Evolutionary conservation across 139 green algal genomes (phyloP), one percentile per base, ranked within the genome.

Genomic region (Chlamydomonas sp.): DNA sequence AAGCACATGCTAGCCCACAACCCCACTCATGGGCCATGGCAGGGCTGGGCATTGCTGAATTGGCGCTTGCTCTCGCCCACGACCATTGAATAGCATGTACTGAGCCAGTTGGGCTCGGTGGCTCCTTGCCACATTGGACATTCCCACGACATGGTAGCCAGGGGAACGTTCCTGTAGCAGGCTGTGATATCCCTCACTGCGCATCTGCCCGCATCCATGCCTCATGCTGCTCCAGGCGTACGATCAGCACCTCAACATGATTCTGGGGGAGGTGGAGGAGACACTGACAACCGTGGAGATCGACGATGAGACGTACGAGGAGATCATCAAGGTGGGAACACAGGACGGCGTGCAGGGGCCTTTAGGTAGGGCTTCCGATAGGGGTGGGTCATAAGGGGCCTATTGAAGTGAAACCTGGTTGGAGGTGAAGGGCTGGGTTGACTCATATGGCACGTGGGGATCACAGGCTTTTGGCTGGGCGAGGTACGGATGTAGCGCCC

Each of bases 221-320:
- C 10, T 82, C 77, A 49, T 7, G 60, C 12, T 82, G 4, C 3
- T 81, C 57, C 95, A 99, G 97, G 98, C 98, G 4, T 99, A 99
- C 88, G 98, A 99, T 86, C 98, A 99, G 93, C 98, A 99, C 89
- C 85, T 99, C 60, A 99, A 99, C 92, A 99, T 99, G 96, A 98
- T 99, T 15, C 88, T 99, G 72, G 98, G 98, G 2, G 97, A 99
- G 5, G 98, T 99, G 61, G 98, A 99, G 92, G 98, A 99, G 93
- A 98, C 93, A 1, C 95, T 99, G 1, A 99, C 97, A 0, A 97
- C 92, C 3, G 91, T 98, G 4, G 98, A 99, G 84, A 97, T 99
- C 17, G 98, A 99, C 84, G 97, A 99, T 73, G 98, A 99, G 90
- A 99, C 98, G 20, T 99, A 99, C 85, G 98, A 99, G 90, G 98